Evolutionary conservation across 2,329 filamentous ascomycete species (phyloP).

Genomic region (Grosmannia penicillata): DNA sequence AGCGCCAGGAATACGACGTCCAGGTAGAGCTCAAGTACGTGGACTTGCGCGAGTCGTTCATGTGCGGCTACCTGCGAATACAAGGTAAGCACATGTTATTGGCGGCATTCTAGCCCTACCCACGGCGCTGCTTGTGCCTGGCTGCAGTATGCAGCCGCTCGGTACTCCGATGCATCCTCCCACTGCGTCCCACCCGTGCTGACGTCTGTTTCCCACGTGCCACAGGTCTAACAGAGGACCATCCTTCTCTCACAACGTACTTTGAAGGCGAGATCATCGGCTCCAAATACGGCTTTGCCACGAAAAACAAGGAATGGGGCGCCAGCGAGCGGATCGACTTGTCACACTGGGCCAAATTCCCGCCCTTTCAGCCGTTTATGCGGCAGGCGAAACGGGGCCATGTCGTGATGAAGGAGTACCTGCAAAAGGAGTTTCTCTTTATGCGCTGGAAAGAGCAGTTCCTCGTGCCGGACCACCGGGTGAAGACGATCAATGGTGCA

Average conservation of each 20-base stretch:
- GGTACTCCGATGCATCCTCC: too few species aligned
- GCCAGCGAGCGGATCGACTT: constrained; percentile 83
- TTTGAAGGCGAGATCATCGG: constrained; percentile 98
- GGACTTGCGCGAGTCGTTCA: constrained; percentile 81
- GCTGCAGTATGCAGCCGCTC: not conserved
- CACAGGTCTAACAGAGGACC: constrained; percentile 79
- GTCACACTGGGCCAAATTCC: constrained; percentile 85
- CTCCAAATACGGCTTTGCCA: constrained; percentile 85
- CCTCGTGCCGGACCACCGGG: constrained; percentile 84
- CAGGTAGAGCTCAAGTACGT: constrained; percentile 96
- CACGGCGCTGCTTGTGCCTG: not conserved
- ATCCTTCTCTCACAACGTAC: constrained; percentile 94
- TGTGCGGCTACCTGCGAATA: constrained; percentile 90
- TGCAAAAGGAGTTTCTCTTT: constrained; percentile 77
- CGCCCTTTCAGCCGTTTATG: constrained; percentile 63
- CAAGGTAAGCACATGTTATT: constrained; percentile 47
- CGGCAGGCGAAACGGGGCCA: constrained; percentile 44
- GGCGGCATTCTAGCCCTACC: not conserved
- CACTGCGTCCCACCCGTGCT: too few species aligned
- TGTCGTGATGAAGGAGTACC: constrained; percentile 49
- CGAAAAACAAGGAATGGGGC: constrained; percentile 79
- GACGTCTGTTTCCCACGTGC: too few species aligned
- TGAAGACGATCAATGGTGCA: constrained; percentile 79
- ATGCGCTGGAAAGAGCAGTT: constrained; percentile 99
- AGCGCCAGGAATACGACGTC: constrained; percentile 85